Conservation (phyloP, 139 green algal species). For the Desmodesmus armatus region DNA sequence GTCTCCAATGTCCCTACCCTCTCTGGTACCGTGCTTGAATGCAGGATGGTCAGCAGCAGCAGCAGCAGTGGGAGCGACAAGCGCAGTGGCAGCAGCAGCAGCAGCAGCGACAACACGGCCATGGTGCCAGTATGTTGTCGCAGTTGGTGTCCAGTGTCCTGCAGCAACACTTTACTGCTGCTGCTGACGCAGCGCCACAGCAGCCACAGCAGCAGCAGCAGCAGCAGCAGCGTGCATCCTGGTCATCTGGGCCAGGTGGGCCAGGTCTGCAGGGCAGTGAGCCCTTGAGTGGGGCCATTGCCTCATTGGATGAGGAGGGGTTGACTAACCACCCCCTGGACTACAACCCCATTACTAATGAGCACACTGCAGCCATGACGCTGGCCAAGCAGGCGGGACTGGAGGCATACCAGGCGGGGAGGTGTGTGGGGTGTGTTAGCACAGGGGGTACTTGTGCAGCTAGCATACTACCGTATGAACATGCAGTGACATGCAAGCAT, state of each 20-base stretch:
- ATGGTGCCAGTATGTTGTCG: no score
- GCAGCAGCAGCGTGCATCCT: conserved; percentile 4
- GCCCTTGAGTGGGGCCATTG: conserved; percentile 25
- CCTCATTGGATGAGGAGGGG: conserved; percentile 20
- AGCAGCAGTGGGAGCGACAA: conserved; percentile 18
- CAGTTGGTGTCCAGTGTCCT: no score
- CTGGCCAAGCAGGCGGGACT: conserved; percentile 59
- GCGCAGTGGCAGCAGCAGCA: conserved; percentile 25
- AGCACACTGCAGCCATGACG: conserved; percentile 73
- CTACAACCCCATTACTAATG: conserved; percentile 71
- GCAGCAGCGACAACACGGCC: not conserved
- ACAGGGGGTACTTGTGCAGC: no score
- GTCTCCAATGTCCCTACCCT: no score
- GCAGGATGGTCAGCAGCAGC: not conserved
- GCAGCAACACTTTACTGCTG: conserved; percentile 2
- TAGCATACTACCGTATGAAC: not conserved
- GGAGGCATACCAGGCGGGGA: conserved; percentile 65
- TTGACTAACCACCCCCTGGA: conserved; percentile 69
- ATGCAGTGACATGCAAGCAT: no score
- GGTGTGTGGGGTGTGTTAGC: conserved; percentile 54
- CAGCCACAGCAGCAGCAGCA: conserved; percentile 14
- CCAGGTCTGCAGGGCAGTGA: not conserved
- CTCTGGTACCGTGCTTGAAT: no score
- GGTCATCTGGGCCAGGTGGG: no score
- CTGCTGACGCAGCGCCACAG: not conserved